phyloP scores from a whole-genome alignment of 208 protist species.

The Leishmania amazonensis region DNA sequence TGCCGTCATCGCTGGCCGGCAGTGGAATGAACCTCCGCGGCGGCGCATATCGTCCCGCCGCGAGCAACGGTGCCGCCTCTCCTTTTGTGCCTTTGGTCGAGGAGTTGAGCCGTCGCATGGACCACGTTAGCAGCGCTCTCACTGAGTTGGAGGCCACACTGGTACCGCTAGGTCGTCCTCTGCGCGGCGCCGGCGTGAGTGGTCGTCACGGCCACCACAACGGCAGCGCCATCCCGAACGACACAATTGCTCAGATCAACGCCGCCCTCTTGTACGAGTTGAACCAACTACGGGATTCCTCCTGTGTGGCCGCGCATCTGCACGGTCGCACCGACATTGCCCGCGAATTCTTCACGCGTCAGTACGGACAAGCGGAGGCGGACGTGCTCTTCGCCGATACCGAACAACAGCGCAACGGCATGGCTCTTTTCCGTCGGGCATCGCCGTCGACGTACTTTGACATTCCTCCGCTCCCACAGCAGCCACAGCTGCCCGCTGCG shows the following conservation, averaged over 20 bases:
- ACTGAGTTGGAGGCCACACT: conserved; percentile 57
- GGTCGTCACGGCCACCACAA: conserved; percentile 16
- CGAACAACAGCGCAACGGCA: conserved; percentile 35
- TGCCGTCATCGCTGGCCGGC: conserved; percentile 7
- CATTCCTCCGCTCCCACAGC: conserved; percentile 31
- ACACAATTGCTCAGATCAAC: conserved; percentile 67
- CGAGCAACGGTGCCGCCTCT: conserved; percentile 19
- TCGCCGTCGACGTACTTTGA: conserved; percentile 31
- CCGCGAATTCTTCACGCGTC: conserved; percentile 61
- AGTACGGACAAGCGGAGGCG: conserved; percentile 73
- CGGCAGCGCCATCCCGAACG: conserved; percentile 19
- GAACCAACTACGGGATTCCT: conserved; percentile 55
- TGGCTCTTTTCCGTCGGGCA: conserved; percentile 22
- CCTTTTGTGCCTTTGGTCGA: conserved; percentile 41
- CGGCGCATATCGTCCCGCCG: conserved; percentile 22
- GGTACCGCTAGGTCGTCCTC: conserved; percentile 26
- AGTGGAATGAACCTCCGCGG: conserved; percentile 12
- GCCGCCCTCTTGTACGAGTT: conserved; percentile 68
- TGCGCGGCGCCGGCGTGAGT: conserved; percentile 10
- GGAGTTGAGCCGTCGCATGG: conserved; percentile 44
- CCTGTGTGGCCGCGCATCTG: conserved; percentile 53
- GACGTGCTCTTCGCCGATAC: conserved; percentile 57
- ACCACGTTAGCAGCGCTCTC: conserved; percentile 43
- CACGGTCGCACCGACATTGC: conserved; percentile 55
- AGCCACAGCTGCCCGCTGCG: conserved; percentile 6